Conservation (phyloP, 2,329 filamentous ascomycete genomes). For the Pseudogymnoascus sp. region DNA sequence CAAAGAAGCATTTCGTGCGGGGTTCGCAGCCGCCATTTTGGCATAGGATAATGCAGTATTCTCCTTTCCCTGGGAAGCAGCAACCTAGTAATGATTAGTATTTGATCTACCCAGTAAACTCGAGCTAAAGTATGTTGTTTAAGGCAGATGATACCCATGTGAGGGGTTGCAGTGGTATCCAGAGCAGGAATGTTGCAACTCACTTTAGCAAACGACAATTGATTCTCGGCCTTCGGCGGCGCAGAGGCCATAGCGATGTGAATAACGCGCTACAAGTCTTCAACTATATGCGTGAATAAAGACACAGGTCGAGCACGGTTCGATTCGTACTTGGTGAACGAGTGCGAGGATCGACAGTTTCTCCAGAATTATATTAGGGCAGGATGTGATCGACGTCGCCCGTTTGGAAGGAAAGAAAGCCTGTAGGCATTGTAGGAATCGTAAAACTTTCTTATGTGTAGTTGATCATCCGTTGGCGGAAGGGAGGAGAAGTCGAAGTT, state of each 20-base stretch:
- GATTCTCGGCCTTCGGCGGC: constrained; percentile 41
- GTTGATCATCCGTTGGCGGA: constrained; percentile 3
- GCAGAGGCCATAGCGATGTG: constrained; percentile 39
- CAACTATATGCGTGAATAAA: constrained; percentile 6
- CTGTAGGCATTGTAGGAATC: constrained; percentile 26
- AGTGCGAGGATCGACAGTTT: constrained; percentile 6
- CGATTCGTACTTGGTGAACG: neutral
- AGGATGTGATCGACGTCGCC: constrained; percentile 30
- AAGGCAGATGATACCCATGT: constrained; percentile 15
- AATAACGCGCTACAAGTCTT: constrained; percentile 5
- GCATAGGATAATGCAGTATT: constrained; percentile 28
- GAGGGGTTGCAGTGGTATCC: neutral
- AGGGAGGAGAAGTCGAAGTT: neutral
- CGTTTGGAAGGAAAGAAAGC: constrained; percentile 24
- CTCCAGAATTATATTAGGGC: constrained; percentile 26
- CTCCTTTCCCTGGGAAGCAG: constrained; percentile 40
- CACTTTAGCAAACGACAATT: constrained; percentile 58
- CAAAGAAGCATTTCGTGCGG: constrained; percentile 23
- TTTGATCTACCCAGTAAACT: neutral
- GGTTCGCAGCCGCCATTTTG: constrained; percentile 23
- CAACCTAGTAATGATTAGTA: constrained; percentile 34
- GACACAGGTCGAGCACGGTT: neutral
- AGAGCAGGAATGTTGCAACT: constrained; percentile 7
- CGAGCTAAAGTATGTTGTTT: neutral
- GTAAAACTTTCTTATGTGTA: neutral